Base-by-base conservation (phyloP, 1,139 yeast species). In the Tardiomyces digboiensis region DNA sequence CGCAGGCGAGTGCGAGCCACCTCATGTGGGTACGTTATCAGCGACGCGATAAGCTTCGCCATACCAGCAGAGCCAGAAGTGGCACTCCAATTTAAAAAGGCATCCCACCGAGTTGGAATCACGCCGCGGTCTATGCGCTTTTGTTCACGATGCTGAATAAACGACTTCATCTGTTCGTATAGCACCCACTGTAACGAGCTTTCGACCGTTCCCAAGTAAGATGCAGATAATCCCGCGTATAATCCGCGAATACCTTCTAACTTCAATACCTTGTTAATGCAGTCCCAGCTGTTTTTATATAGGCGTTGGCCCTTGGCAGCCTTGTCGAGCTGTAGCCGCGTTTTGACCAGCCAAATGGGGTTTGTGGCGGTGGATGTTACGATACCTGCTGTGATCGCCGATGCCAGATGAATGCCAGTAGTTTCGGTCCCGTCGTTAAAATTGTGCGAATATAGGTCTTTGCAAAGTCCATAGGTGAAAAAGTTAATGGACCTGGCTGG, bases 271-370 rank as follows among this genome's bases (percentile, higher is more conserved):
- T 82, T 76, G 49, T 69, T 72, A 37, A 86, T 62, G 61, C 97
- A 91, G 61, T 91, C 97, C 75, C 82, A 74, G 5, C 96, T 85
- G 64, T 84, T 89, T 48, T 74, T 81, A 62, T 89, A 91, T 52
- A 74, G 74, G 50, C 80, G 78, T 16, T 76, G 65, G 2, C 55
- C 52, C 26, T 47, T 47, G 1, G 55, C 41, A 6, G 62, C 55
- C 60, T 81, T 84, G 62, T 91, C 98, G 46, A 93, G 72, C 59
- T 93, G 99, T 42, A 93, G 73, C 57, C 99, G 74, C 0, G 99
- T 93, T 63, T 93, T 93, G 48, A 93, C 82, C 52, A 93, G 71
- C 99, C 99, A 93, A 46, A 93, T 93, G n/a, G 99, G 99, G 61
- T 93, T 93, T 0, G 99, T 93, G n/a, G 93, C 95, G 0, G 98